phyloP scores from a whole-genome alignment of 805 yeast species.

The Candida hungchunana region DNA sequence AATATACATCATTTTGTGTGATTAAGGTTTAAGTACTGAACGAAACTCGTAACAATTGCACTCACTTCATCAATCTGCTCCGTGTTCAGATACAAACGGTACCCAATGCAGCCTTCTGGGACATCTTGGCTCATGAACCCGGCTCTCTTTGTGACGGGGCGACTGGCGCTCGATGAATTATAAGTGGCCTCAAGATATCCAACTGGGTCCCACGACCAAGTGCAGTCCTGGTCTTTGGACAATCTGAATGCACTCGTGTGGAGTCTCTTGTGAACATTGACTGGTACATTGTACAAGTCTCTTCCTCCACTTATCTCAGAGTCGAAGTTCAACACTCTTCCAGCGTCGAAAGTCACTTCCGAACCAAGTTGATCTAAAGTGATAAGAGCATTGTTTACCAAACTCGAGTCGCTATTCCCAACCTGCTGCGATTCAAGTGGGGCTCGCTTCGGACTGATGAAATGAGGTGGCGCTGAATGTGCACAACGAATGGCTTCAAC shows the following conservation, averaged over 20 bases:
- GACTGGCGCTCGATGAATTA: no score
- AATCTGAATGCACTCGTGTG: slow-evolving; percentile 11
- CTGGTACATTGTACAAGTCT: no score
- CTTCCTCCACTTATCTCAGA: no score
- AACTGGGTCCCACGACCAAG: slow-evolving; percentile 15
- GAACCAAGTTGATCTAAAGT: slow-evolving; percentile 1
- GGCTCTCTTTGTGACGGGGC: no score
- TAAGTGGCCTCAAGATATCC: slow-evolving; percentile 20
- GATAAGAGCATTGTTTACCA: slow-evolving; percentile 4
- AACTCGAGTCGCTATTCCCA: slow-evolving; percentile 6
- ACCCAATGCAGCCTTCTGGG: no score
- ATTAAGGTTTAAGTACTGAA: slow-evolving; percentile 9
- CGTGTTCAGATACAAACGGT: slow-evolving; percentile 11
- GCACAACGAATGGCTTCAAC: no score
- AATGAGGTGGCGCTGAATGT: no score
- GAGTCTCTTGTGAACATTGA: no score
- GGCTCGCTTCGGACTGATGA: no score
- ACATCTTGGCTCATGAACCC: no score
- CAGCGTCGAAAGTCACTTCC: neutral
- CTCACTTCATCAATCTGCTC: slow-evolving; percentile 13
- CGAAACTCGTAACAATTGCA: slow-evolving; percentile 14
- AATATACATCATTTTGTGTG: neutral
- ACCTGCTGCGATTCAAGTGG: no score
- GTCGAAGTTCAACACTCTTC: neutral
- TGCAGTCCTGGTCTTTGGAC: neutral